Evolutionary conservation across 495 filamentous ascomycete genomes (phyloP).

Genomic region (Penicillium longicatenatum): DNA sequence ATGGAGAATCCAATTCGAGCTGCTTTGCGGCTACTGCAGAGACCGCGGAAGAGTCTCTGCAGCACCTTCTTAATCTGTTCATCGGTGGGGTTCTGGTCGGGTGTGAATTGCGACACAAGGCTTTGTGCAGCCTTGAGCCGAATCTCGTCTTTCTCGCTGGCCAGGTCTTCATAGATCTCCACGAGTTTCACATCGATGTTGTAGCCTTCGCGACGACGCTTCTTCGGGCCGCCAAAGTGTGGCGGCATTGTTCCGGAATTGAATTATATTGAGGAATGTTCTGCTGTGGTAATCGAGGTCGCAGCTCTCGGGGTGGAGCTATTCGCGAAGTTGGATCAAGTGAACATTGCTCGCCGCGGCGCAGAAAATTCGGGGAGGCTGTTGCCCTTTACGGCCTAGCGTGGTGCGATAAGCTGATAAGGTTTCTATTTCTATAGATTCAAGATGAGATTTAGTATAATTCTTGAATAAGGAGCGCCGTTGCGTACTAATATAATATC

Average conservation of each 20-base stretch:
- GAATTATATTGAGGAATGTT: slow-evolving; percentile 3
- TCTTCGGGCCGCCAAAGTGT: slow-evolving; percentile 34
- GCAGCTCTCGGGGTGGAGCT: slow-evolving; percentile 19
- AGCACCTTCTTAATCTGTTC: slow-evolving; percentile 49
- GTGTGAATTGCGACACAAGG: slow-evolving; percentile 50
- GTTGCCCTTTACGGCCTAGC: slow-evolving; percentile 25
- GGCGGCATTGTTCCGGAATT: slow-evolving; percentile 28
- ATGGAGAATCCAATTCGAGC: slow-evolving; percentile 90
- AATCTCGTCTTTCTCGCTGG: slow-evolving; percentile 54
- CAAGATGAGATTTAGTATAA: background rate
- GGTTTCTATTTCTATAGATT: background rate
- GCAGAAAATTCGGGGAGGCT: slow-evolving; percentile 29
- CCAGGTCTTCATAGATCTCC: slow-evolving; percentile 59
- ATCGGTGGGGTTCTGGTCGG: slow-evolving; percentile 40
- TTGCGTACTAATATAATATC: no score
- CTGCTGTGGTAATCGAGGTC: slow-evolving; percentile 2
- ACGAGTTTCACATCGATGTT: slow-evolving; percentile 52
- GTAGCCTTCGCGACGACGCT: slow-evolving; percentile 48
- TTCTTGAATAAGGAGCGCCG: no score
- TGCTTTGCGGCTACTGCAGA: slow-evolving; percentile 88
- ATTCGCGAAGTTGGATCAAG: slow-evolving; percentile 17
- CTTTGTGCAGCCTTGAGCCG: slow-evolving; percentile 49
- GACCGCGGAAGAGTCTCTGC: slow-evolving; percentile 75
- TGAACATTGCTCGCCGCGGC: slow-evolving; percentile 16
- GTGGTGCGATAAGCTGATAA: slow-evolving; percentile 29